phyloP scores from a whole-genome alignment of 1,139 yeast genomes.

The Kluyveromyces sp. region DNA sequence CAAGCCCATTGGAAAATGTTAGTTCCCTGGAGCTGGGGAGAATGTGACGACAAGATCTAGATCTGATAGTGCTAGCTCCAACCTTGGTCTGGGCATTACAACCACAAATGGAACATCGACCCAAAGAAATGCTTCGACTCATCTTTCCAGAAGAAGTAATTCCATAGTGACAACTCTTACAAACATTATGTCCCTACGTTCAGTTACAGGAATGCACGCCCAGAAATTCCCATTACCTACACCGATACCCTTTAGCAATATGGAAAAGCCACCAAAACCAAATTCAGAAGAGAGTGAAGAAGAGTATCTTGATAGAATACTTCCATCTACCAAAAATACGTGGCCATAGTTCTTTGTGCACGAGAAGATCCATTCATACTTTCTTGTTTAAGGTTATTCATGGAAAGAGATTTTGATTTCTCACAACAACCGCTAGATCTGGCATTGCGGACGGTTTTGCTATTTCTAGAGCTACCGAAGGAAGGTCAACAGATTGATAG shows the following conservation, averaged over 20 bases:
- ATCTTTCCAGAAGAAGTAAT: conserved; percentile 27
- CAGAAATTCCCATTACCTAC: conserved; percentile 9
- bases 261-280: conserved; percentile 30
- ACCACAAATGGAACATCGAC: conserved; percentile 1
- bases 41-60: conserved; percentile 2
- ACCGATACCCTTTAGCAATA: conserved; percentile 10
- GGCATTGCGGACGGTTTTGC: conserved; percentile 49
- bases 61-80: conserved; percentile 8
- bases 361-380: conserved; percentile 32
- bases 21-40: background rate
- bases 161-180: conserved; percentile 33
- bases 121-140: conserved; percentile 6
- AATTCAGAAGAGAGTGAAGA: conserved; percentile 31
- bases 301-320: conserved; percentile 28
- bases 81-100: background rate
- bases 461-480: conserved; percentile 49
- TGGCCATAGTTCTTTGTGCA: conserved; percentile 34
- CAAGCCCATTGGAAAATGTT: conserved; percentile 4
- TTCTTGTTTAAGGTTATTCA: conserved; percentile 34
- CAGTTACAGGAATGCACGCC: conserved; percentile 19
- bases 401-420: conserved; percentile 40
- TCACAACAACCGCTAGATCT: conserved; percentile 50
- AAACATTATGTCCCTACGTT: conserved; percentile 30
- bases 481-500: conserved; percentile 71
- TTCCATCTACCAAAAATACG: conserved; percentile 34